Base-by-base conservation (phyloP, 768 basidiomycete species). In the Boletus speciosus region DNA sequence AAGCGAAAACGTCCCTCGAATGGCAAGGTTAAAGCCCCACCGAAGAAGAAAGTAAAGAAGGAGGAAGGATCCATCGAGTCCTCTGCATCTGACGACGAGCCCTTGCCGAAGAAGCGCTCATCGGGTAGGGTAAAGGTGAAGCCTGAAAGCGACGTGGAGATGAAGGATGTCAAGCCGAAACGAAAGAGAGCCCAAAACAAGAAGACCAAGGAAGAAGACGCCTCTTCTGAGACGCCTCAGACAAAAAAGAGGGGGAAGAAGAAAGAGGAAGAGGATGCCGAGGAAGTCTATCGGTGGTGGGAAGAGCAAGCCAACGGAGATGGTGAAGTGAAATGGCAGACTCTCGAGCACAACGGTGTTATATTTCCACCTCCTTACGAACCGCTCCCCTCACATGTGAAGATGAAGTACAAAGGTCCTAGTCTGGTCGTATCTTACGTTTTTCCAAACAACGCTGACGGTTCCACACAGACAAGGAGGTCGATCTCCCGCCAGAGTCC, bases 331-430 rank as follows among this genome's bases (percentile, higher is more conserved):
- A 97, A 98, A 71, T 99, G 97, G 97, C 81, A 82, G 57, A 97
- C 93, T n/a, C 80, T 99, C 48, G 88, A 93, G 65, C 97, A 99
- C 73, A 84, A 81, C 60, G 97, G 95, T 47, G 94, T 99, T 37
- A 80, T 94, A 58, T 99, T 99, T 73, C 97, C 97, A 57, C 93
- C 93, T 46, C 87, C 94, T 3, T 99, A 99, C 68, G 86, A 92
- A 63, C 81, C 88, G 8, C 75, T 97, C 50, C 93, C 97, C 2
- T 71, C 77, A 8, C 64, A 83, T 65, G 83, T 97, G 69, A 96
- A 90, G 78, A 92, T 99, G 93, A 87, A 85, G 66, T 99, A 99
- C 69, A 82, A 95, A 60, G 95, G 96, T 93, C 67, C 52, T 81
- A 70, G 56, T 58, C 34, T 43, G 39, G 38, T 58, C 36, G 38